phyloP scores from a whole-genome alignment of 164 flowering plant species.

The Malania oleifera region DNA sequence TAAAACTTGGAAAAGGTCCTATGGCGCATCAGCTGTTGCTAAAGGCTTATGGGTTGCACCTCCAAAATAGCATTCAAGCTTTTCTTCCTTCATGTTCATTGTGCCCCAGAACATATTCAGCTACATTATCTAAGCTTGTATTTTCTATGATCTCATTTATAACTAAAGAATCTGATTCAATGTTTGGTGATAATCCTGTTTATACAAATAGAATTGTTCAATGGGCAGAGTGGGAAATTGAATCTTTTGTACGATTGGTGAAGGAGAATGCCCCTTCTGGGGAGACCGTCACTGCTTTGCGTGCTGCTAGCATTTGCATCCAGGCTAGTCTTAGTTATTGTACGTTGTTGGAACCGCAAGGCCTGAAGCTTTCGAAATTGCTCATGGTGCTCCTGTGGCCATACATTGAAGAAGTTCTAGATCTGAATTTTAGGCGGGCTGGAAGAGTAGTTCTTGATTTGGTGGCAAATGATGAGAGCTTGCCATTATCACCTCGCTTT shows the following conservation, averaged over 20 bases:
- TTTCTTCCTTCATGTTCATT: slow-evolving; percentile 70
- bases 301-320: slow-evolving; percentile 71
- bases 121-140: slow-evolving; percentile 67
- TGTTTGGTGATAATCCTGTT: slow-evolving; percentile 76
- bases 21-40: slow-evolving; percentile 73
- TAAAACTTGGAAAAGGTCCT: slow-evolving; percentile 81
- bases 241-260: slow-evolving; percentile 74
- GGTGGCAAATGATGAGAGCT: slow-evolving; percentile 46
- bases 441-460: slow-evolving; percentile 58
- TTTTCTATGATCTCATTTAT: slow-evolving; percentile 70
- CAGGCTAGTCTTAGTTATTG: slow-evolving; percentile 88
- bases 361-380: slow-evolving; percentile 72
- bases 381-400: slow-evolving; percentile 82
- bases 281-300: slow-evolving; percentile 68
- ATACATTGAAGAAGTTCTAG: slow-evolving; percentile 85
- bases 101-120: slow-evolving; percentile 73
- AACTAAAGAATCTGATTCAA: slow-evolving; percentile 52
- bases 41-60: slow-evolving; percentile 62
- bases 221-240: slow-evolving; percentile 96
- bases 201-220: slow-evolving; percentile 75
- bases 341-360: slow-evolving; percentile 70
- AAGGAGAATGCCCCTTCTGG: slow-evolving; percentile 82
- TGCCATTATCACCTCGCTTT: slow-evolving; percentile 54
- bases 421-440: slow-evolving; percentile 77
- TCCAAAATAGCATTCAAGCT: slow-evolving; percentile 60